phyloP scores from a whole-genome alignment of 2,329 filamentous ascomycete genomes.

The Beauveria bassiana region DNA sequence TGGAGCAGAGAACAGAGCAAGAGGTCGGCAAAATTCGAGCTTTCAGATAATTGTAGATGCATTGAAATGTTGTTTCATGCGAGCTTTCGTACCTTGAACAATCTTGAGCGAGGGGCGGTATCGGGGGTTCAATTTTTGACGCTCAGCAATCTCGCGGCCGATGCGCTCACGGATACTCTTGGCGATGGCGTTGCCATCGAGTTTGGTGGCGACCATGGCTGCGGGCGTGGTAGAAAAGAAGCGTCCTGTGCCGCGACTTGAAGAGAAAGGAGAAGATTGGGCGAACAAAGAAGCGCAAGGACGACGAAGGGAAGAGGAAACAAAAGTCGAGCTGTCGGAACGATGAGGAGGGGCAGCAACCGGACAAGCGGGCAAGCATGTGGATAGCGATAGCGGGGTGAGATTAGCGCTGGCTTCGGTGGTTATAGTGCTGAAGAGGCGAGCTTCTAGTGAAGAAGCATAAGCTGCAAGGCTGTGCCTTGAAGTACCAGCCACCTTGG shows the following conservation, averaged over 20 bases:
- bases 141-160: conserved; percentile 69
- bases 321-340: conserved; percentile 4
- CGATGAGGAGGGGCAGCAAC: background rate
- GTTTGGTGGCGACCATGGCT: conserved; percentile 80
- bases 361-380: background rate
- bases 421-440: background rate
- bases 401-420: background rate
- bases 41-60: background rate
- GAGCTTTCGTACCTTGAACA: conserved; percentile 65
- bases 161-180: conserved; percentile 82
- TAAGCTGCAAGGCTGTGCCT: background rate
- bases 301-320: background rate
- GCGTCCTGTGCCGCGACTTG: conserved; percentile 15
- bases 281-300: background rate
- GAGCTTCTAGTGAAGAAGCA: background rate
- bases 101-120: conserved; percentile 90
- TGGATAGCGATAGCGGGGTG: conserved; percentile 1
- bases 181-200: conserved; percentile 93
- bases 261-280: background rate
- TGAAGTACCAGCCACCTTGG: background rate
- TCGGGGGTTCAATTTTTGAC: conserved; percentile 74
- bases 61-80: background rate
- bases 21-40: conserved; percentile 3
- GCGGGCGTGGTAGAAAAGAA: conserved; percentile 44
- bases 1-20: background rate